A percentile compares a stretch with the other conserved stretches of the same genome.
phyloP scores from a whole-genome alignment of 345 rosid genomes.

The Turnera subulata region DNA sequence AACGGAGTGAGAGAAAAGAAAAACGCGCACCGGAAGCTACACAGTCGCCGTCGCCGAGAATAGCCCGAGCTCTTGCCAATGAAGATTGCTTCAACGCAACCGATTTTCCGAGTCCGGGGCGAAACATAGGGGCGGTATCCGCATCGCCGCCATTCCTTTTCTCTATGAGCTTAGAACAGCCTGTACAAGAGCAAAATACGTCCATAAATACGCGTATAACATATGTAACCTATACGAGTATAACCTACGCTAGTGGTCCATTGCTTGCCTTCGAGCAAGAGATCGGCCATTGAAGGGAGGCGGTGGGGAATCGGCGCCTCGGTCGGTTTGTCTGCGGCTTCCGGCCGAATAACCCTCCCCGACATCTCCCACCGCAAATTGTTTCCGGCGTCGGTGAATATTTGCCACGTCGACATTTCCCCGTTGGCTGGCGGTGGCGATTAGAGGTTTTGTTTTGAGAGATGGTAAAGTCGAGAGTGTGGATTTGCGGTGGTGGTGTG shows the following conservation, averaged over 20 bases:
- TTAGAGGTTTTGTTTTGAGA: not conserved
- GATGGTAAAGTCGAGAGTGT: not conserved
- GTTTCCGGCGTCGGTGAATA: slow-evolving; percentile 44
- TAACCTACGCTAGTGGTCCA: not conserved
- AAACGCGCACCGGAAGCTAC: slow-evolving; percentile 31
- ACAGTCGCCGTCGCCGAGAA: slow-evolving; percentile 37
- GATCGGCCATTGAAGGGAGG: slow-evolving; percentile 67
- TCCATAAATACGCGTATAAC: not conserved
- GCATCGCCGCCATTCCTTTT: slow-evolving; percentile 12
- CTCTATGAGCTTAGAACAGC: slow-evolving; percentile 44
- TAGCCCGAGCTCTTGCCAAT: slow-evolving; percentile 49
- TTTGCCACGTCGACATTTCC: slow-evolving; percentile 75
- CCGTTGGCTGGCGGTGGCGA: not conserved
- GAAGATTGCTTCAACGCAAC: slow-evolving; percentile 62
- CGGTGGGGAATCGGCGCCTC: slow-evolving; percentile 24
- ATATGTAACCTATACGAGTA: too few species aligned
- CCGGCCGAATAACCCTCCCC: slow-evolving; percentile 24
- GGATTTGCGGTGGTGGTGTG: not conserved
- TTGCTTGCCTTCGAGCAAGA: slow-evolving; percentile 52
- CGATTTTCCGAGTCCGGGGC: slow-evolving; percentile 59
- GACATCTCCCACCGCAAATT: slow-evolving; percentile 58
- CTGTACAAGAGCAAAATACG: slow-evolving; percentile 18
- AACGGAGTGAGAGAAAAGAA: too few species aligned
- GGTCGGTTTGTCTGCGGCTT: slow-evolving; percentile 12
- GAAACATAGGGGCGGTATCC: slow-evolving; percentile 46